A percentile compares a stretch with the other conserved stretches of the same genome.
These are phyloP conservation scores for Ailanthus altissimus DNA, from an alignment of 345 rosid genomes.

Conservation along the genomic window DNA sequence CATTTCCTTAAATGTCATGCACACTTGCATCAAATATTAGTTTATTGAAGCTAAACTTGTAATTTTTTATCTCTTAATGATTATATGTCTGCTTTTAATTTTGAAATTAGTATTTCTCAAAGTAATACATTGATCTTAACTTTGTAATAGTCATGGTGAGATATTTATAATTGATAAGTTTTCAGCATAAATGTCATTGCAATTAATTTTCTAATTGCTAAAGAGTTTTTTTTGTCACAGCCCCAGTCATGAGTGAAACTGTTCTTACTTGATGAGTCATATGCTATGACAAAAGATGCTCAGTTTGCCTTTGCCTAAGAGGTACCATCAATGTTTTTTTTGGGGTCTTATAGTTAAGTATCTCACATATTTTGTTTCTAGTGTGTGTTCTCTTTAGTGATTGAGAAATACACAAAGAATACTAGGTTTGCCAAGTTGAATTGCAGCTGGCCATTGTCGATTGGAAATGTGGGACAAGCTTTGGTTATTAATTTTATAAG, in stretches of 20 bases:
- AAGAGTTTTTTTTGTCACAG: conserved; percentile 36
- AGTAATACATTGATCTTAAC: neutral
- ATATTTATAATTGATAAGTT: conserved; percentile 7
- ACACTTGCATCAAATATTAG: neutral
- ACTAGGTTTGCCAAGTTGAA: conserved; percentile 64
- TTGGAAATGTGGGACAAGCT: too few relatives aligned
- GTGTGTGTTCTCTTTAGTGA: conserved; percentile 49
- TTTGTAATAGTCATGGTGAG: neutral
- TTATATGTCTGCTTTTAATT: neutral
- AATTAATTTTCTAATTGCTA: conserved; percentile 8
- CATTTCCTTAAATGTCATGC: neutral
- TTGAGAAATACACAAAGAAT: conserved; percentile 95
- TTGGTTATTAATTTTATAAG: too few relatives aligned
- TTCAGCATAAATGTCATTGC: neutral
- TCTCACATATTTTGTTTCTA: conserved; percentile 21
- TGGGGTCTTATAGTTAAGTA: neutral
- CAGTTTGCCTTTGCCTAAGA: conserved; percentile 95
- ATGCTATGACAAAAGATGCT: conserved; percentile 99
- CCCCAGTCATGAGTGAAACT: conserved; percentile 70
- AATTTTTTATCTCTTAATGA: neutral
- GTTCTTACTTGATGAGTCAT: conserved; percentile 91
- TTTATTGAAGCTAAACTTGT: neutral
- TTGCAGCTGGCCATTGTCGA: too few relatives aligned
- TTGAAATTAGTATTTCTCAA: neutral
- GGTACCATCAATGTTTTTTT: conserved; percentile 35